phyloP scores from a whole-genome alignment of 352 stramenopile species.

The Blastocystis sp. region DNA sequence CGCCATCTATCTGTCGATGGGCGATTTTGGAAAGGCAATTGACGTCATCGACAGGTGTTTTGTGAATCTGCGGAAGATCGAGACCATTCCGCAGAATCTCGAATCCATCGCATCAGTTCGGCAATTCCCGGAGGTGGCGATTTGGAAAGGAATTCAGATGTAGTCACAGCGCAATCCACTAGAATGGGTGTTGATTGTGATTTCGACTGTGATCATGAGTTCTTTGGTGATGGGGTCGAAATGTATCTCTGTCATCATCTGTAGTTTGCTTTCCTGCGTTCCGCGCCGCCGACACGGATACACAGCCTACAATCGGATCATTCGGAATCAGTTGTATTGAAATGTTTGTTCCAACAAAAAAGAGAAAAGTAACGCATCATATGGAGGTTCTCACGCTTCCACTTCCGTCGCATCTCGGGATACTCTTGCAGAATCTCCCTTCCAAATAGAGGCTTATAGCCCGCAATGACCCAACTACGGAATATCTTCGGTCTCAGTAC shows the following conservation, averaged over 20 bases:
- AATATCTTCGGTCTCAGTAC: not conserved
- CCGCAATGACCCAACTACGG: conserved; percentile 15
- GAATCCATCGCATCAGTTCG: not conserved
- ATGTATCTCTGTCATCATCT: not conserved
- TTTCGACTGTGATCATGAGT: not conserved
- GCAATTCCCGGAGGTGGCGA: conserved; percentile 6
- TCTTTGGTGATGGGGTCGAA: not conserved
- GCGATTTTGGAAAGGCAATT: not conserved
- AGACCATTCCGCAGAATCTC: conserved; percentile 14
- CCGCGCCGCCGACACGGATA: not conserved
- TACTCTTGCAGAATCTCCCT: not conserved
- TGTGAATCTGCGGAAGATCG: not conserved
- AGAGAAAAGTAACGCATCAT: not conserved
- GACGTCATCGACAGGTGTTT: not conserved
- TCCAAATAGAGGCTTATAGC: not conserved
- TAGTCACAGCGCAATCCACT: conserved; percentile 26
- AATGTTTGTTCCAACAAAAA: not conserved
- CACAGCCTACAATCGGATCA: conserved; percentile 22
- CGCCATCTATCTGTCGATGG: conserved; percentile 34
- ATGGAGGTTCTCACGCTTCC: not conserved
- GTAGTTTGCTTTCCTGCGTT: not conserved
- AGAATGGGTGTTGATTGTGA: conserved; percentile 26
- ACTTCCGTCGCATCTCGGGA: not conserved
- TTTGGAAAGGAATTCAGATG: not conserved
- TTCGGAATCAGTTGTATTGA: not conserved